Base-by-base conservation (phyloP, 352 stramenopile species). In the Pythium angustatum region DNA sequence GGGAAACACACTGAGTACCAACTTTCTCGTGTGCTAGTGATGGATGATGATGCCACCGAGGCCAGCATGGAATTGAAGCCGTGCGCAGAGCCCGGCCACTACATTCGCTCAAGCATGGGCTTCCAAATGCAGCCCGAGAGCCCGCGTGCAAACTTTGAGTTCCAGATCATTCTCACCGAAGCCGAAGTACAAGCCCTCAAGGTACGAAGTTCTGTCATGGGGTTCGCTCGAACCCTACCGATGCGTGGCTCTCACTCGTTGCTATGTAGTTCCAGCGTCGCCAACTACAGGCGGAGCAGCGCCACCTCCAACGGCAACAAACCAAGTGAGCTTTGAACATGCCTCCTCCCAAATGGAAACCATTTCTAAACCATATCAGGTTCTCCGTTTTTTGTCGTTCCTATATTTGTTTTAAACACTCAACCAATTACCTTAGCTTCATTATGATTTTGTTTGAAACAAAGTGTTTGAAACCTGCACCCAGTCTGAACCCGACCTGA, bases 151-250 rank as follows among this genome's bases (percentile, higher is more conserved):
- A 19, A 5, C 21, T 79, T 88, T 28, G 77, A 88, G 48, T 84
- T 87, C 54, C 76, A 88, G 59, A 67, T 88, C 51, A 67, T 88
- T 24, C 66, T 88, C 33, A 88, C 77, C 1, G 76, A 85, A 64
- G 74, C 79, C 11, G 79, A 88, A 58, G 53, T 85, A 61, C 77
- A 84, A 44, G 55, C 74, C 12, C 70, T 88, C 40, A 88, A 87
- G 68, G 79, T 88, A 66, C 28, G 63, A 28, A 30, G 10, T 15
- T 54, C 22, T 19, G 10, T 9, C 10, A 14, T 0, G 24, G 21
- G 44, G 2, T 28, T 26, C 44, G 44, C 15, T 21, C 12, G 41
- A 48, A 28, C 44, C 44, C 21, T n/a, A 26, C 11, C 11, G 31
- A 31, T 22, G 28, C 45, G 12, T 38, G 24, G 45, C 17, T 14